Base-by-base conservation (phyloP, 306 rosid species). In the Rosa rugosa region DNA sequence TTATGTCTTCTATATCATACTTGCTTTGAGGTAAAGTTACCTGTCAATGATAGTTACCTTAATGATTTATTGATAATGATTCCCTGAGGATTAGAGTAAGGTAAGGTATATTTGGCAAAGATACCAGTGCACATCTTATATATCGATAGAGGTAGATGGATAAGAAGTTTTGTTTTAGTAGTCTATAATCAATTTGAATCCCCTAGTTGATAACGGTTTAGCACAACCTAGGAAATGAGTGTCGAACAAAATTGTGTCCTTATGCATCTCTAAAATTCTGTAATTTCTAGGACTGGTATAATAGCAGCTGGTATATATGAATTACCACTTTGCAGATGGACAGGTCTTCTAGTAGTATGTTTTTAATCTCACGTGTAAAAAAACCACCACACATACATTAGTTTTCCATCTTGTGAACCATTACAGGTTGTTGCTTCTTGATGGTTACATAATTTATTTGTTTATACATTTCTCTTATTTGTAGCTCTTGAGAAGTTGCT, bases 401-500 rank as follows among this genome's bases (percentile, higher is more conserved):
- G 13, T 8, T 20, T 31, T 31, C 36, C 36, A 31, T 31, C 17
- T 12, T 11, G 13, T 36, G 64, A 56, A 53, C 36, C 4, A 36
- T 16, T 40, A 6, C 7, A 56, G 68, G n/a, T 42, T 74, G 22
- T 49, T 57, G 11, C 10, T 40, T 0, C 3, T 40, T 18, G 40
- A 73, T 57, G 63, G 22, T 27, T 11, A 8, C 64, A 20, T 11
- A 8, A 8, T 12, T 66, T 49, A 7, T 23, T 53, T 45, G 57
- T 51, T 17, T 51, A 38, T 45, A 36, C 27, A 45, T 83, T 59
- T 71, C 60, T 71, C 57, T 60, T 10, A 46, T 75, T 31, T 83
- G 73, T 77, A 87, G 90, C 82, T 80, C 87, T 85, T 40, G 90
- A 87, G 80, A 85, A 65, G 68, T 72, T 85, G 59, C 73, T 80